These are phyloP conservation scores for Blastomyces emzantsi DNA, from an alignment of 2,329 filamentous ascomycete species.

Conservation along the genomic window DNA sequence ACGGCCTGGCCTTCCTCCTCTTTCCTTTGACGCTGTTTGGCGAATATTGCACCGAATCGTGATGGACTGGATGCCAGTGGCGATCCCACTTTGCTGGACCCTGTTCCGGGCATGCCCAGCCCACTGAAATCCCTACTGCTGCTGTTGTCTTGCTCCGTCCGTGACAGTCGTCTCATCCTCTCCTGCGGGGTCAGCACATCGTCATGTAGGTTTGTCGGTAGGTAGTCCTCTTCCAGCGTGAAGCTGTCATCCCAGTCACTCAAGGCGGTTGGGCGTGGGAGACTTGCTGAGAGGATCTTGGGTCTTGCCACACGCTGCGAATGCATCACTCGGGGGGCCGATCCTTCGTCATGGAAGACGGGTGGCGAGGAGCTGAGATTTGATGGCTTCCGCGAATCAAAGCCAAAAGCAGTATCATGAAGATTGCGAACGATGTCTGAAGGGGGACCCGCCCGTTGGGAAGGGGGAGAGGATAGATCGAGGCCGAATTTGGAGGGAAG, in stretches of 20 bases:
- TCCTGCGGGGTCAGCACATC: constrained; percentile 55
- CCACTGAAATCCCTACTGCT: constrained; percentile 42
- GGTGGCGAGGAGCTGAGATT: constrained; percentile 50
- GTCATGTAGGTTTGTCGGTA: constrained; percentile 61
- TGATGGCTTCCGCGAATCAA: constrained; percentile 56
- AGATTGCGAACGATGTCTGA: constrained; percentile 54
- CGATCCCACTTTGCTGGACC: constrained; percentile 45
- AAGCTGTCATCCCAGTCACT: constrained; percentile 59
- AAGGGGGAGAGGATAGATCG: constrained; percentile 60
- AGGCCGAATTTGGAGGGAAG: constrained; percentile 87
- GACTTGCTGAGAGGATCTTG: constrained; percentile 52
- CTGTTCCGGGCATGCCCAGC: constrained; percentile 42
- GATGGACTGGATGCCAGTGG: constrained; percentile 53
- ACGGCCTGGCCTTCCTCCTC: constrained; percentile 42
- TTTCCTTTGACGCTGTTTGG: constrained; percentile 43
- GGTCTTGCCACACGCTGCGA: constrained; percentile 55
- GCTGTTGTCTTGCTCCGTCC: constrained; percentile 46
- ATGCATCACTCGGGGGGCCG: constrained; percentile 51
- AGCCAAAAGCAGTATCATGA: constrained; percentile 59
- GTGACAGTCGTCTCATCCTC: constrained; percentile 50
- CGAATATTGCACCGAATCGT: constrained; percentile 52
- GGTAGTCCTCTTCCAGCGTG: constrained; percentile 78
- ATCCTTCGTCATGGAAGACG: constrained; percentile 56
- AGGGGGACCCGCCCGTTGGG: constrained; percentile 56
- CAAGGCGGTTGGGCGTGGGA: constrained; percentile 44